A percentile compares a stretch with the other conserved stretches of the same genome.
Conservation (phyloP, 306 rosid species). For the Gastrolobium villosum region DNA sequence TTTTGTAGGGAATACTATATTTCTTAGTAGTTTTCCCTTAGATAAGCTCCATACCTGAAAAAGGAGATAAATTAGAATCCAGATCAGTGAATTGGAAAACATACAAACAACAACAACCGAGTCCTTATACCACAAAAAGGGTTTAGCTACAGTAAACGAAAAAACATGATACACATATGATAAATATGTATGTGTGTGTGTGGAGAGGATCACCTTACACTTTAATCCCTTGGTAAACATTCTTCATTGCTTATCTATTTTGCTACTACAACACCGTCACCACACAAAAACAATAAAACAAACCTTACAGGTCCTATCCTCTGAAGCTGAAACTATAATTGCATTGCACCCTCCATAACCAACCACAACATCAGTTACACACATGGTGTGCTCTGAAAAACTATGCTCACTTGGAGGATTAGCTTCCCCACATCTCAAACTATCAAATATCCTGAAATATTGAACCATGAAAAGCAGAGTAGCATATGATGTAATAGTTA, state of each 20-base stretch:
- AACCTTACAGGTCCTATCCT: constrained; percentile 89
- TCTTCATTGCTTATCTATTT: background rate
- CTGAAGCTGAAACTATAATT: constrained; percentile 80
- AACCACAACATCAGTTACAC: constrained; percentile 68
- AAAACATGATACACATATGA: too few species aligned
- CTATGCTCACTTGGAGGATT: constrained; percentile 59
- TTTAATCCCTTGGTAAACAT: background rate
- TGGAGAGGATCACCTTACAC: too few species aligned
- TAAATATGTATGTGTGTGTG: too few species aligned
- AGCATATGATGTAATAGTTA: background rate
- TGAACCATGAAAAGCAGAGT: background rate
- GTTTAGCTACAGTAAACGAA: background rate
- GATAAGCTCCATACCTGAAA: constrained; percentile 88
- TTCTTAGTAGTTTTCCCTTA: constrained; percentile 69
- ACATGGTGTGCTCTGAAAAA: constrained; percentile 67
- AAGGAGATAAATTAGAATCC: constrained; percentile 30
- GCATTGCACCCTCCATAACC: constrained; percentile 88
- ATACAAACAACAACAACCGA: background rate
- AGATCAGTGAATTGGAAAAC: constrained; percentile 25
- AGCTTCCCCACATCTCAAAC: constrained; percentile 50
- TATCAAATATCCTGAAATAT: constrained; percentile 74
- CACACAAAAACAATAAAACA: constrained; percentile 32
- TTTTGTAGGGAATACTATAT: constrained; percentile 68
- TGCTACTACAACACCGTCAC: background rate
- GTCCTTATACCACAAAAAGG: background rate